phyloP scores from a whole-genome alignment of 306 rosid species.

The Delonix regia region DNA sequence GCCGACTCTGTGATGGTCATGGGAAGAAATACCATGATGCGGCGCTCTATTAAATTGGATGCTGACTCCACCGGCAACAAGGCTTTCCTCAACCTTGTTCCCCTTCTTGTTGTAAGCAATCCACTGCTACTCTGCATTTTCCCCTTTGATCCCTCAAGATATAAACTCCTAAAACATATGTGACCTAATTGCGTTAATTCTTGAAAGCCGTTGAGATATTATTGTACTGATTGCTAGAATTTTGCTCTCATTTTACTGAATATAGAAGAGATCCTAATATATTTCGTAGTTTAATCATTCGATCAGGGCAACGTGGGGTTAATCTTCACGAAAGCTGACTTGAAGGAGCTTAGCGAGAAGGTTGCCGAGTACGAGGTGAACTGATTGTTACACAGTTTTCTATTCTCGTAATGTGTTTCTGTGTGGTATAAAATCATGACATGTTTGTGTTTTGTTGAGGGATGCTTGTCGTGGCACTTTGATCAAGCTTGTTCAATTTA shows the following conservation, averaged over 20 bases:
- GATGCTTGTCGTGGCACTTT: slow-evolving; percentile 5
- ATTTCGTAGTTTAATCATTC: neutral
- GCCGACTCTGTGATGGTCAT: slow-evolving; percentile 70
- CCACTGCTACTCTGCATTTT: neutral
- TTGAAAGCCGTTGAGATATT: neutral
- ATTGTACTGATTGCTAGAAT: neutral
- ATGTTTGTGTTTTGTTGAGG: neutral
- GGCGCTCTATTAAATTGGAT: slow-evolving; percentile 52
- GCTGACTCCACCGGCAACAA: slow-evolving; percentile 67
- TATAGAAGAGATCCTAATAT: neutral
- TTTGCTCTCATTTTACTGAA: neutral
- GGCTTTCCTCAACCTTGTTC: slow-evolving; percentile 63
- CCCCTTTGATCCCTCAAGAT: neutral
- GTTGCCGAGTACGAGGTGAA: slow-evolving; percentile 72
- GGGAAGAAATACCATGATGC: slow-evolving; percentile 76
- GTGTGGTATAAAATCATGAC: neutral
- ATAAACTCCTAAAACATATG: neutral
- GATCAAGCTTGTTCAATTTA: neutral
- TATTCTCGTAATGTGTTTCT: neutral
- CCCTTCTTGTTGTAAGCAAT: slow-evolving; percentile 62
- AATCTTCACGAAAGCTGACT: slow-evolving; percentile 67
- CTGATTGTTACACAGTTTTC: neutral
- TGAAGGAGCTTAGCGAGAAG: slow-evolving; percentile 65
- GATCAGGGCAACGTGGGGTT: slow-evolving; percentile 76
- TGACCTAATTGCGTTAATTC: neutral